Evolutionary conservation across 2,329 filamentous ascomycete genomes (phyloP).

Genomic region (Cordyceps cicadae): DNA sequence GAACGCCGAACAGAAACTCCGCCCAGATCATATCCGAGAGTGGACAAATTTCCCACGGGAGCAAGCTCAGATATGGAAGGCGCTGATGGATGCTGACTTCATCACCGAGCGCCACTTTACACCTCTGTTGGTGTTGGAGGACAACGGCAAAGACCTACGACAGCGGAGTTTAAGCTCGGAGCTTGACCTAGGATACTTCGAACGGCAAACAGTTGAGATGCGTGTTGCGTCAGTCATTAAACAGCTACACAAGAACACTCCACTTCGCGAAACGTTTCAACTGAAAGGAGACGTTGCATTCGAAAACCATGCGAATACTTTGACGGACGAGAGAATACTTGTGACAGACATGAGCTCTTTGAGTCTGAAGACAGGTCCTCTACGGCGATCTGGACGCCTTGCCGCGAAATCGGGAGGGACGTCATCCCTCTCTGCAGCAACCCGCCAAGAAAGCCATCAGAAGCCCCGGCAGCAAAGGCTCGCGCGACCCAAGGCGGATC

Average conservation of each 20-base stretch:
- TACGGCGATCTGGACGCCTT: not conserved
- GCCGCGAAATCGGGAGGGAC: not conserved
- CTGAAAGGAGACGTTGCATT: conserved; percentile 3
- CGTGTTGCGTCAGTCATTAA: not conserved
- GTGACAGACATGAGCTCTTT: not conserved
- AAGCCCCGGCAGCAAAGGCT: not conserved
- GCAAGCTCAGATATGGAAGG: not conserved
- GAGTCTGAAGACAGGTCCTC: not conserved
- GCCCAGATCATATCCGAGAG: conserved; percentile 1
- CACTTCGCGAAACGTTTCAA: not conserved
- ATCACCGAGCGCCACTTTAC: not conserved
- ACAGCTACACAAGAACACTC: not conserved
- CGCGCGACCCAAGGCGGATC: not conserved
- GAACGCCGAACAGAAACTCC: conserved; percentile 2
- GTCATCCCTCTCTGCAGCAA: not conserved
- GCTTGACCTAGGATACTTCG: conserved; percentile 5
- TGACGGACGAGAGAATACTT: not conserved
- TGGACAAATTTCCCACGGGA: not conserved
- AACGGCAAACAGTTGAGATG: conserved; percentile 2
- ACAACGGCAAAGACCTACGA: not conserved
- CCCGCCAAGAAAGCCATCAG: not conserved
- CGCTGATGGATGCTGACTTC: conserved; percentile 1
- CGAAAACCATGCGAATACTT: conserved; percentile 2
- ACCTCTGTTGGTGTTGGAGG: not conserved
- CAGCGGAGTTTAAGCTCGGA: conserved; percentile 1